Conservation (phyloP, 1,139 yeast genomes). For the Citeromyces hawaiiensis region DNA sequence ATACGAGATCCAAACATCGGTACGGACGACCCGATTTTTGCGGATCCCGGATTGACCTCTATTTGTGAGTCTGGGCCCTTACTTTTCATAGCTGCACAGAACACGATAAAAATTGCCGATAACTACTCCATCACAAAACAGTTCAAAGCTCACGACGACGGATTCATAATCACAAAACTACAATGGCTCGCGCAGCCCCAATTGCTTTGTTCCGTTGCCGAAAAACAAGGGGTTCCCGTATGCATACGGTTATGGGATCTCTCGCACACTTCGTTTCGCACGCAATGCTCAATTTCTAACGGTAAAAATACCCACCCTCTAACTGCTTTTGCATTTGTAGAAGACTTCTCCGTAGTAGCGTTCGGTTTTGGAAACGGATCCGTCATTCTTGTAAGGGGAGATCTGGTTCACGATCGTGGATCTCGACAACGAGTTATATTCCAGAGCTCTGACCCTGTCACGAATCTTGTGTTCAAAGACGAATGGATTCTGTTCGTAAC, state of each 20-base stretch:
- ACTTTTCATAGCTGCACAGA: slow-evolving; percentile 46
- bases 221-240: slow-evolving; percentile 57
- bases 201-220: slow-evolving; percentile 59
- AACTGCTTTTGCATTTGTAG: slow-evolving; percentile 45
- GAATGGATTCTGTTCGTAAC: slow-evolving; percentile 38
- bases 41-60: slow-evolving; percentile 61
- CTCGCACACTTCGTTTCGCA: slow-evolving; percentile 21
- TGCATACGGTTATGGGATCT: slow-evolving; percentile 65
- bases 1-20: slow-evolving; percentile 70
- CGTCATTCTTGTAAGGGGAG: slow-evolving; percentile 77
- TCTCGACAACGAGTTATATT: slow-evolving; percentile 73
- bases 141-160: slow-evolving; percentile 54
- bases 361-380: slow-evolving; percentile 85
- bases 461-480: slow-evolving; percentile 52
- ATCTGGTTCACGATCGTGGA: slow-evolving; percentile 77
- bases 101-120: slow-evolving; percentile 43
- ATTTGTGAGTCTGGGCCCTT: slow-evolving; percentile 39
- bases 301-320: slow-evolving; percentile 52
- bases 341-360: slow-evolving; percentile 53
- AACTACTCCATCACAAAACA: slow-evolving; percentile 30
- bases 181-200: slow-evolving; percentile 30
- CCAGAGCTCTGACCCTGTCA: slow-evolving; percentile 66
- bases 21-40: slow-evolving; percentile 52
- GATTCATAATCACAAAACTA: slow-evolving; percentile 49
- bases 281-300: slow-evolving; percentile 13